Base-by-base conservation (phyloP, 2,329 filamentous ascomycete species). In the Fusarium cyanostomum region DNA sequence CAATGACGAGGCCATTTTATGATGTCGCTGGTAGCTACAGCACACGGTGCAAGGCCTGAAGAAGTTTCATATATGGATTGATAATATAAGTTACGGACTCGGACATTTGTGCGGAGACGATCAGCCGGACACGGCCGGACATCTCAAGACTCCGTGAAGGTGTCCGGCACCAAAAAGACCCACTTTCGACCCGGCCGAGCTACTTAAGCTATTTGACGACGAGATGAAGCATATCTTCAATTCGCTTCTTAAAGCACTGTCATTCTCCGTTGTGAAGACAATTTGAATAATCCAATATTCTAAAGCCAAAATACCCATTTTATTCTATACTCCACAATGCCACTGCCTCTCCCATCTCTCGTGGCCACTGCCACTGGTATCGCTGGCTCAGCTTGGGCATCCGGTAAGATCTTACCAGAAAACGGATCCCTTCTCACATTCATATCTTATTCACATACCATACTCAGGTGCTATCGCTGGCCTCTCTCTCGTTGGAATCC, bases 351-450 rank as follows among this genome's bases (percentile, higher is more conserved):
- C 11, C 72, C 73, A 2, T 67, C 74, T 7, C 69, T 77, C 13
- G 21, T 78, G 38, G 76, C 76, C 21, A 71, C 74, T 24, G 73
- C 77, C 24, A 75, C 73, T n/a, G 77, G 77, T 56, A 70, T 79
- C 21, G 52, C 76, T 27, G 75, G 76, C 33, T 77, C 77, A 15
- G 73, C 74, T 10, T 79, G 76, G 75, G 66, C 69, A 37, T 74
- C 77, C 10, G 77, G 77, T 77, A 66, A 57, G 56, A 12, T 13
- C 2, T 13, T 8, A 34, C 8, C 4, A 8, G 7, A 5, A 11
- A 5, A 5, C 6, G 9, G n/a, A 12, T 26, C n/a, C 18, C 8
- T 8, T 11, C 15, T 21, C 15, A 7, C 6, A 28, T 3, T 15
- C 12, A 26, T 4, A 15, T 21, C 30, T 9, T n/a, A 26, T 43